These are phyloP conservation scores for Cadophora gregata DNA, from an alignment of 2,329 filamentous ascomycete genomes.

Conservation along the genomic window DNA sequence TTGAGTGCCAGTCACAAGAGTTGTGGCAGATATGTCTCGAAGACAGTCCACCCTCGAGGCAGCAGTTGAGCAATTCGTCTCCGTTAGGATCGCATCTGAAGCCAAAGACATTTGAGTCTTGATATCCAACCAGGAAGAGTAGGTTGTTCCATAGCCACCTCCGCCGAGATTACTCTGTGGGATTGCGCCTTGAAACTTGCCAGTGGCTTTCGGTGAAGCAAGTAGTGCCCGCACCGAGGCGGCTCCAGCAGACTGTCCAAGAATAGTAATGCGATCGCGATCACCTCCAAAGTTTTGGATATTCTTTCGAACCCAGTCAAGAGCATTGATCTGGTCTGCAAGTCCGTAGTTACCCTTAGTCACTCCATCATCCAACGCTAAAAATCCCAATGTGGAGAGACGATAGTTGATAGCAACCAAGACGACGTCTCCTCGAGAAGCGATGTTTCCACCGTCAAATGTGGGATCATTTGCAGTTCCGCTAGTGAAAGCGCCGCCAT, in stretches of 20 bases:
- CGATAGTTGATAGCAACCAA: constrained; percentile 51
- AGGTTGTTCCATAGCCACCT: constrained; percentile 34
- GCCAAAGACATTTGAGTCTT: constrained; percentile 25
- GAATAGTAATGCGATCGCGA: constrained; percentile 43
- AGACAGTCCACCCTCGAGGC: constrained; percentile 34
- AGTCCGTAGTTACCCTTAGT: constrained; percentile 53
- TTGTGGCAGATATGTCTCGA: constrained; percentile 25
- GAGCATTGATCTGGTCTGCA: constrained; percentile 46
- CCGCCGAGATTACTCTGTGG: constrained; percentile 36
- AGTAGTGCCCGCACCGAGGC: constrained; percentile 36
- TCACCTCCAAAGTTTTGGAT: constrained; percentile 47
- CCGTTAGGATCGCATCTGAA: constrained; percentile 28
- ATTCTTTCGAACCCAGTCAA: constrained; percentile 46
- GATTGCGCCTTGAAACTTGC: constrained; percentile 36
- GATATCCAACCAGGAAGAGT: constrained; percentile 34
- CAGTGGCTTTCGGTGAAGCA: constrained; percentile 36
- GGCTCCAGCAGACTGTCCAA: constrained; percentile 56
- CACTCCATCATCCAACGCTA: constrained; percentile 53
- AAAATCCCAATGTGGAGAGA: constrained; percentile 50
- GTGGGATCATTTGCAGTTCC: constrained; percentile 34
- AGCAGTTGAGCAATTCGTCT: constrained; percentile 32
- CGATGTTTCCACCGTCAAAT: constrained; percentile 36
- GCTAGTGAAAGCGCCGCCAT: constrained; percentile 44
- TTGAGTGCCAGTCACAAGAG: constrained; percentile 18
- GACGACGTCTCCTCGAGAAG: constrained; percentile 36